Base-by-base conservation (phyloP, 1,284 basidiomycete species). In the Taiwanofungus camphoratus region DNA sequence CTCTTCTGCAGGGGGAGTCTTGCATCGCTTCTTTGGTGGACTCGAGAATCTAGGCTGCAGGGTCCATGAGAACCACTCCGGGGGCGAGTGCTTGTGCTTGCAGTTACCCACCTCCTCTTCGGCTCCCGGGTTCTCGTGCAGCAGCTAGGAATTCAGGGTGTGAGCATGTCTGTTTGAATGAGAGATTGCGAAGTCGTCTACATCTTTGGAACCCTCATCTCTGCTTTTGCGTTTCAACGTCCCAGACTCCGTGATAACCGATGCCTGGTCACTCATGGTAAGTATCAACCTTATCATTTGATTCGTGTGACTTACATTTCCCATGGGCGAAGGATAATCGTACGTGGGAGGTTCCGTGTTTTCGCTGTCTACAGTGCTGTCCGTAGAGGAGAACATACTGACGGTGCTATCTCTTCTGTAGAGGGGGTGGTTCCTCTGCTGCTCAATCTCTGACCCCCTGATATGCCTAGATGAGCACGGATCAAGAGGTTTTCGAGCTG, bases 11-110 rank as follows among this genome's bases (percentile, higher is more conserved):
- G 51, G 43, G 3, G 53, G 52, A 30, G 55, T 54, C 49, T 43
- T 56, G 39, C 50, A 52, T 41, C 55, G 46, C 37, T 58, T 58
- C 34, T 41, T 41, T 11, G 52, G 51, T 11, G 52, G 52, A 15
- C 16, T 32, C 24, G 24, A 15, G 3, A 9, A 18, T 3, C 20
- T 13, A 29, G 3, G 16, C 37, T 40, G 21, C 5, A 8, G 20
- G 2, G 6, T 5, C 24, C 7, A 21, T 34, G 36, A 39, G 30
- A n/a, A 12, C 23, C 16, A 33, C 19, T 13, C 24, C 20, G 15
- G 4, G 21, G 18, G 16, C 4, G 16, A 36, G 18, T 22, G 24
- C 39, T 32, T 20, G 30, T 29, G 26, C 26, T n/a, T n/a, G 26
- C 26, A 29, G n/a, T 29, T 8, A 29, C 26, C n/a, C 8, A 29